Base-by-base conservation (phyloP, 2,329 filamentous ascomycete species). In the Cyphellophora attinorum region DNA sequence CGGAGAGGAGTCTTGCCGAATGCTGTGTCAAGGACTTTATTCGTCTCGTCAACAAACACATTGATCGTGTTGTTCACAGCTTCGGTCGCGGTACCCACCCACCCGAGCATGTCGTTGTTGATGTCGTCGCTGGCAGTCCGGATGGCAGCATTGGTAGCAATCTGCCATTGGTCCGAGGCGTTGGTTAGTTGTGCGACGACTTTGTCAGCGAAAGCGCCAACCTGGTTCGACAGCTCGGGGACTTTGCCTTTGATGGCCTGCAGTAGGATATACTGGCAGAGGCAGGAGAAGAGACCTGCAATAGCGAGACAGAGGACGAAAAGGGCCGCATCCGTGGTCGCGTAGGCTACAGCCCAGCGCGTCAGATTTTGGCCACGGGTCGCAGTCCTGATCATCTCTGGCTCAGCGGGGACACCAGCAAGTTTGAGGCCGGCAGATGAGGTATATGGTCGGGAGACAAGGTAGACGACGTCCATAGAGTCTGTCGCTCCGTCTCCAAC, bases 21-120 rank as follows among this genome's bases (percentile, higher is more conserved):
- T 3, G 81, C 84, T 0, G 62, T 64, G 45, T 85, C 80, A 37
- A 98, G 69, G 5, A 76, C 78, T 11, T 74, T 67, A 44, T 76
- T 74, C 65, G 93, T 93, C 46, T 81, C 72, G 35, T 81, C 70
- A 34, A 89, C 77, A 54, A 96, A 93, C 2, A 67, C 68, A 49
- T 85, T 91, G 29, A 98, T 70, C 0, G 89, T 95, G 50, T 81
- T 61, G 56, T 95, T 95, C 52, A 95, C 71, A 2, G 86, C 82
- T 5, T 66, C 65, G 0, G 89, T 95, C 19, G 82, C 84, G 33
- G 80, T 88, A 38, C 79, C 80, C 29, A 96, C 88, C 72, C 89
- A 93, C 40, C 81, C 80, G 43, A 96, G 76, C 15, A 98, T 67
- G 42, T 95, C 78, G 25, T 79, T 55, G 62, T 96, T 98, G 59